Conservation (phyloP, 2,329 filamentous ascomycete genomes). For the Colletotrichum cordylinicola region DNA sequence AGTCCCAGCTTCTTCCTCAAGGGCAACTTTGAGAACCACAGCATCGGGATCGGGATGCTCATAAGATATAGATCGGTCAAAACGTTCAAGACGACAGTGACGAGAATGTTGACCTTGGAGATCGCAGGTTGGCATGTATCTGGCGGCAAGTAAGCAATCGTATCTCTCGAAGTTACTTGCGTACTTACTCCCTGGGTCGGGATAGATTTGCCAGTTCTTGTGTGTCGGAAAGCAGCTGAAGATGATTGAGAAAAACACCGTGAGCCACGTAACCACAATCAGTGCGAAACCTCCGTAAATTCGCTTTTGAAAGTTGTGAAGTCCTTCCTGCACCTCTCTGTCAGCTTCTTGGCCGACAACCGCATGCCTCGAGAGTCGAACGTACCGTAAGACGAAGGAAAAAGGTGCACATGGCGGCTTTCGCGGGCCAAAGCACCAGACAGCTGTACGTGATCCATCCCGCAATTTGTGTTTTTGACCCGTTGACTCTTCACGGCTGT, state of each 20-base stretch:
- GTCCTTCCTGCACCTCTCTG: not conserved
- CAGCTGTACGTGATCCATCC: conserved; percentile 58
- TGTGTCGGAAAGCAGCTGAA: conserved; percentile 51
- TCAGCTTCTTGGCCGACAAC: not conserved
- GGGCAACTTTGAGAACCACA: conserved; percentile 30
- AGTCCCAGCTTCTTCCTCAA: conserved; percentile 37
- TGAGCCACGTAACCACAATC: conserved; percentile 49
- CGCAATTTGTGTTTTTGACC: conserved; percentile 58
- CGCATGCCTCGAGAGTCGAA: not conserved
- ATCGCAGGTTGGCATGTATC: conserved; percentile 24
- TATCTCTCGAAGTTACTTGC: not conserved
- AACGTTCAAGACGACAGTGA: conserved; percentile 23
- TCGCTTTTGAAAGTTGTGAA: conserved; percentile 31
- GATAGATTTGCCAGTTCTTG: conserved; percentile 59
- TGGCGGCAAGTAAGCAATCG: conserved; percentile 39
- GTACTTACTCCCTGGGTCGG: conserved; percentile 53
- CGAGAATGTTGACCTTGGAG: conserved; percentile 21
- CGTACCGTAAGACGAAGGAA: conserved; percentile 55
- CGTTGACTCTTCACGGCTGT: conserved; percentile 42
- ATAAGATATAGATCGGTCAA: conserved; percentile 26
- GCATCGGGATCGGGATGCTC: conserved; percentile 26
- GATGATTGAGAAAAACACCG: conserved; percentile 50
- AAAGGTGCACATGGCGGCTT: conserved; percentile 57
- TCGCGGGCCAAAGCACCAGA: conserved; percentile 54
- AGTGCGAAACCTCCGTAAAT: conserved; percentile 50